Base-by-base conservation (phyloP, 345 rosid species). In the Aquilaria sinensis region DNA sequence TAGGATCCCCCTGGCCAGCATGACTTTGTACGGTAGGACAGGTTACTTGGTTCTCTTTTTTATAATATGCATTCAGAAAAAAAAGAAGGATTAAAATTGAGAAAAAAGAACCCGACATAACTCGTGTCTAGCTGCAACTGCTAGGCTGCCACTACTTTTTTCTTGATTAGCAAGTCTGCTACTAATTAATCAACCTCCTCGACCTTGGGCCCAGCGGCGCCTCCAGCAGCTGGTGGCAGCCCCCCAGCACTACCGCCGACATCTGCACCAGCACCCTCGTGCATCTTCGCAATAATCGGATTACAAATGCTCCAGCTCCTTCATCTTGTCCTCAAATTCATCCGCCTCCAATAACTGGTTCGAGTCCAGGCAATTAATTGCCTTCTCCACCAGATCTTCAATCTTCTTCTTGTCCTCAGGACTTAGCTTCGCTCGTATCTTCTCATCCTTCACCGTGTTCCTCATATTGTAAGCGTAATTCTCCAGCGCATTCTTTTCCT, bases 141-240 rank as follows among this genome's bases (percentile, higher is more conserved):
- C 5, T 9, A 37, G 43, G 43, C 43, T 37, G 43, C 43, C 43
- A 37, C 43, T 37, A 37, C 43, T 37, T 23, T 23, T 23, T 0
- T 23, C 23, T 23, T 23, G 23, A 23, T 23, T 1, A 23, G 23
- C 23, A 23, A 37, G 43, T 37, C 43, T 37, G 43, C 43, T 37
- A 37, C 43, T 9, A 37, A 5, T 72, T 82, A 85, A 63, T 85
- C 90, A 0, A 85, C 87, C 61, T 85, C 90, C 60, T 85, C 87
- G 61, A 85, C 82, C 71, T 85, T 85, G 48, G 89, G 90, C 12
- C 90, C 90, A 53, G 85, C 83, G 60, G 80, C 77, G 11, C 80
- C 72, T 30, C 75, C 75, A 16, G 72, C 74, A 55, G 80, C 34
- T 14, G 77, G 31, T 6, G 76, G 74, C 43, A 6, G 43, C 5